Percentiles rank a stretch among this genome's conserved stretches.
Conservation (phyloP, 2,329 filamentous ascomycete genomes). For the Xylaria multiplex region DNA sequence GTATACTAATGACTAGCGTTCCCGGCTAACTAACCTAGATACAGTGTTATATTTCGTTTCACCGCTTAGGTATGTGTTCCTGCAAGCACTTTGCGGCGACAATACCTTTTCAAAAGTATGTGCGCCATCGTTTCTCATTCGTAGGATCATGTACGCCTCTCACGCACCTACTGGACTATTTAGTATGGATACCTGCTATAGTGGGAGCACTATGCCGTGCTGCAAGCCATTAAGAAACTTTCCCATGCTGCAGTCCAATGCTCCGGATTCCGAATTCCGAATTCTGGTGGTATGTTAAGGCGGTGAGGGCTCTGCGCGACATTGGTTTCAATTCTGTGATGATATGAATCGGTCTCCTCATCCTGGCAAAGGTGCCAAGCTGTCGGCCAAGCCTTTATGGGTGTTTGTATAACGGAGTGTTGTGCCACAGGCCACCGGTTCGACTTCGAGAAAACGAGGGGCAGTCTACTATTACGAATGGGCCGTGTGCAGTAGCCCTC, state of each 20-base stretch:
- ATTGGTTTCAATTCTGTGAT: constrained; percentile 19
- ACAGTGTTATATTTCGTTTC: constrained; percentile 16
- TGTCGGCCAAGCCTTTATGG: constrained; percentile 22
- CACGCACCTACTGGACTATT: constrained; percentile 21
- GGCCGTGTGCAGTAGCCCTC: constrained; percentile 9
- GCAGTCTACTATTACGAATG: constrained; percentile 14
- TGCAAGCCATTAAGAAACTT: constrained; percentile 21
- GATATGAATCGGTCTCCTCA: constrained; percentile 3
- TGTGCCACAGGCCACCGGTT: constrained; percentile 31
- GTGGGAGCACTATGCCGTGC: constrained; percentile 4
- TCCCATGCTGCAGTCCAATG: constrained; percentile 13
- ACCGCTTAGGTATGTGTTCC: constrained; percentile 20
- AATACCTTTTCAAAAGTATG: constrained; percentile 3
- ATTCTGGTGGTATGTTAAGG: constrained; percentile 5
- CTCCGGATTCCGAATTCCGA: constrained; percentile 16
- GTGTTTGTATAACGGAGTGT: constrained; percentile 23
- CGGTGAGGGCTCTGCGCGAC: constrained; percentile 26
- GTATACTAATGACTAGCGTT: not conserved
- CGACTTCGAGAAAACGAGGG: constrained; percentile 31
- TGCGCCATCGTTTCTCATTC: constrained; percentile 24
- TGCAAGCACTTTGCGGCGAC: constrained; percentile 23
- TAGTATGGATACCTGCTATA: not conserved
- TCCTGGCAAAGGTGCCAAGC: constrained; percentile 22
- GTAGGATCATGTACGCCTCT: constrained; percentile 9
- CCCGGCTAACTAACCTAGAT: not conserved